Evolutionary conservation across 176 grass and related monocot species (phyloP), one percentile per base, ranked within the genome.

Genomic region (Themeda triandra): DNA sequence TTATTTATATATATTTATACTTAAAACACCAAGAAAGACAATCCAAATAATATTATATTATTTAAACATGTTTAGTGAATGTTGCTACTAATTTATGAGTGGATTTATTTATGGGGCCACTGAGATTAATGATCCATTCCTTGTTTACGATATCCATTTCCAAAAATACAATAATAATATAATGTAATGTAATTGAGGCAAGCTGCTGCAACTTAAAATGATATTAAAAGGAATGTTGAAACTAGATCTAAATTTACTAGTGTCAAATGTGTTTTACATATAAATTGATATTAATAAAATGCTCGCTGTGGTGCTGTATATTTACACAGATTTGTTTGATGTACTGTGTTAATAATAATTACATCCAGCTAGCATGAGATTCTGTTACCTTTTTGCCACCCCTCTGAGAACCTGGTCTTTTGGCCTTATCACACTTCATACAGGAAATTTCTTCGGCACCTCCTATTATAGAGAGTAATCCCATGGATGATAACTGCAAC

Each of bases 361-460:
- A 77, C 54, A 21, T 53, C 18, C 29, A 42, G 66, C 18, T 9
- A 59, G 15, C 66, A 28, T 76, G 62, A n/a, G 60, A 19, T 66
- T 39, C 30, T 45, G 29, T 51, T 51, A 30, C 28, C 49, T 62
- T 29, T 44, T n/a, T 59, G 3, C 25, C 6, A 0, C 4, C 17
- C 25, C 30, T 66, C 62, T 67, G 29, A 13, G 14, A 78, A 79
- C 5, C 17, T 58, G 14, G 8, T 31, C 63, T 25, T 23, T 46
- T 63, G 27, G 35, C 39, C 6, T 64, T 73, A 67, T 68, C 27
- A 31, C 44, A 82, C 23, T 23, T 75, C 25, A 11, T 58, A 39
- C 81, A 91, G 82, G 75, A 83, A 73, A 80, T 93, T 84, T 72
- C 80, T 82, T 85, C 73, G 51, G 90, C 71, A n/a, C 87, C 73